Conservation (phyloP, 1,284 basidiomycete species). For the Cryptococcus sp. region DNA sequence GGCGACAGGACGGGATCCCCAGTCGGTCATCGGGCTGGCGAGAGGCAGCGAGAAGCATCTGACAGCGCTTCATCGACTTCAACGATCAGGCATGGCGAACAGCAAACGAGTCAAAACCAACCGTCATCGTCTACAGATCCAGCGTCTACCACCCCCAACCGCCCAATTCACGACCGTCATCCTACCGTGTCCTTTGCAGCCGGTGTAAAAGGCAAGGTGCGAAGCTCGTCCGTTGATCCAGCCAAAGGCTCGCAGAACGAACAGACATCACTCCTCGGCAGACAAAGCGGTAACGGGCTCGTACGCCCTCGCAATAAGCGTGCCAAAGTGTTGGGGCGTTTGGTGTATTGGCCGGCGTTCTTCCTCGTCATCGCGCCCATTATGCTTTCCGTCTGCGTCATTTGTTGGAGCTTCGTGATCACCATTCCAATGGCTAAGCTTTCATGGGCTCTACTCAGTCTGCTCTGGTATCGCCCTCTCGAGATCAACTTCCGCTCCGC, state of each 20-base stretch:
- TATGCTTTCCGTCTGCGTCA: conserved; percentile 78
- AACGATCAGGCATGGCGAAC: conserved; percentile 22
- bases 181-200: conserved; percentile 43
- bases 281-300: conserved; percentile 24
- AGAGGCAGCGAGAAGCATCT: conserved; percentile 21
- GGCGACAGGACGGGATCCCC: conserved; percentile 4
- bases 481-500: conserved; percentile 81
- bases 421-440: conserved; percentile 98
- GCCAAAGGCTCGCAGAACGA: conserved; percentile 26
- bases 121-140: conserved; percentile 1
- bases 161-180: conserved; percentile 20
- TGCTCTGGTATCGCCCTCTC: conserved; percentile 78
- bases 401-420: conserved; percentile 92
- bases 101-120: background rate
- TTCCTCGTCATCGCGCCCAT: conserved; percentile 79
- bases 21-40: conserved; percentile 9
- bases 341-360: conserved; percentile 78
- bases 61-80: conserved; percentile 34
- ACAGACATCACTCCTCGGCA: conserved; percentile 34
- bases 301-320: conserved; percentile 41
- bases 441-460: conserved; percentile 86
- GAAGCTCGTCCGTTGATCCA: conserved; percentile 1
- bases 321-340: conserved; percentile 55
- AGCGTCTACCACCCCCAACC: conserved; percentile 22
- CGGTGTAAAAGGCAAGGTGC: conserved; percentile 20